These are phyloP conservation scores for Globisporangium acanthophoron DNA, from an alignment of 352 stramenopile genomes.

Conservation along the genomic window DNA sequence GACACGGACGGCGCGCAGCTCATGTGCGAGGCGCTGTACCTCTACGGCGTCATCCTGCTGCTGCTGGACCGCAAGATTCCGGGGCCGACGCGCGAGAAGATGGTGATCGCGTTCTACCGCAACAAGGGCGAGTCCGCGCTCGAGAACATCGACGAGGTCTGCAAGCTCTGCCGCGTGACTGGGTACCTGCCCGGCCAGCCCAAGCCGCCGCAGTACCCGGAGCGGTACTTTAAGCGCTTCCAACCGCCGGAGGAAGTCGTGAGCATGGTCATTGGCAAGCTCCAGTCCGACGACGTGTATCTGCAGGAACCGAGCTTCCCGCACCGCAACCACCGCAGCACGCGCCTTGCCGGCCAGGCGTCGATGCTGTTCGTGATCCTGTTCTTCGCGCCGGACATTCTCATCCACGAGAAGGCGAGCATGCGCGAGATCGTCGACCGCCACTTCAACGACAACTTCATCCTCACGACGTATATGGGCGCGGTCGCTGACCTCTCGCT, in stretches of 20 bases:
- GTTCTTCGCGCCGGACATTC: slow-evolving; percentile 90
- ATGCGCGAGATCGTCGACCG: slow-evolving; percentile 95
- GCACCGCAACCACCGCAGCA: slow-evolving; percentile 90
- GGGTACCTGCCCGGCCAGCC: slow-evolving; percentile 82
- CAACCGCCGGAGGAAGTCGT: slow-evolving; percentile 85
- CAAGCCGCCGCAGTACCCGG: slow-evolving; percentile 83
- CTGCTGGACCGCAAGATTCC: slow-evolving; percentile 92
- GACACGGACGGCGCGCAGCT: slow-evolving; percentile 92
- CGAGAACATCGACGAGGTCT: slow-evolving; percentile 90
- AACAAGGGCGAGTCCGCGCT: slow-evolving; percentile 86
- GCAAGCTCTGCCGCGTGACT: slow-evolving; percentile 87
- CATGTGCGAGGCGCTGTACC: slow-evolving; percentile 92
- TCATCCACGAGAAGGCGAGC: slow-evolving; percentile 89
- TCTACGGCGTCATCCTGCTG: slow-evolving; percentile 94
- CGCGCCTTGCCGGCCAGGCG: slow-evolving; percentile 86
- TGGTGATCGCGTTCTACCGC: slow-evolving; percentile 88
- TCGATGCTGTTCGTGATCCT: slow-evolving; percentile 95
- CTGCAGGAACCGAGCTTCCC: slow-evolving; percentile 89
- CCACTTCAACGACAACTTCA: slow-evolving; percentile 96
- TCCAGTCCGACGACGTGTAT: slow-evolving; percentile 95
- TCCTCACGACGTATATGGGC: slow-evolving; percentile 94
- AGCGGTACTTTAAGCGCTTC: slow-evolving; percentile 87
- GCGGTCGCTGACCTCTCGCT: slow-evolving; percentile 89
- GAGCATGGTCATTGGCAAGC: slow-evolving; percentile 90
- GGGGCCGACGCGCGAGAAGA: slow-evolving; percentile 85